A percentile compares a stretch with the other conserved stretches of the same genome.
phyloP scores from a whole-genome alignment of 306 rosid genomes.

The Acacia confusa region DNA sequence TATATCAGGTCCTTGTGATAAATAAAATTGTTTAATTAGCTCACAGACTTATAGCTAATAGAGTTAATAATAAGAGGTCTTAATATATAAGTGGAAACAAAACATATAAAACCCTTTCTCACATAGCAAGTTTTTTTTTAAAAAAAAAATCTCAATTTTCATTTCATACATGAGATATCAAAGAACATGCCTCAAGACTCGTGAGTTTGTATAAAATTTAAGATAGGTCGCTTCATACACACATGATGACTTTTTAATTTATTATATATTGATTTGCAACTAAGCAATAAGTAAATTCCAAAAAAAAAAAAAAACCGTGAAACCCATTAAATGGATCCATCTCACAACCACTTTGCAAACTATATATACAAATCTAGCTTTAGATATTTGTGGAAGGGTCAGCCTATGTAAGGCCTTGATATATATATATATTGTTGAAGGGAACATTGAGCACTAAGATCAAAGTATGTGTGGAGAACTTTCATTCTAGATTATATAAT shows the following conservation, averaged over 20 bases:
- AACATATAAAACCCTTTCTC: background rate
- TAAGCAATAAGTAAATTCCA: background rate
- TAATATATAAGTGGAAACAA: no score
- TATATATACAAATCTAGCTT: background rate
- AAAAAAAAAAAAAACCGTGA: background rate
- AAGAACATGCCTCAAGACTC: background rate
- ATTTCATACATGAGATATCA: no score
- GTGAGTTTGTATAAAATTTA: background rate
- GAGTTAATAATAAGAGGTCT: no score
- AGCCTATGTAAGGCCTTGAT: background rate
- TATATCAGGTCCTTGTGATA: no score
- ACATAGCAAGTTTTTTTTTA: background rate
- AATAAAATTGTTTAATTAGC: no score
- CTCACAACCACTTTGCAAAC: background rate
- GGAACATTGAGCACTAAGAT: background rate
- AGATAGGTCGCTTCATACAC: background rate
- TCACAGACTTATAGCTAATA: no score
- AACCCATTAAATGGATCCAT: background rate
- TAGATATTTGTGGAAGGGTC: background rate
- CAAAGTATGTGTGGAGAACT: conserved; percentile 14
- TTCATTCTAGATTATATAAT: background rate
- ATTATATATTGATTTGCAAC: background rate
- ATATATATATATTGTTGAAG: background rate
- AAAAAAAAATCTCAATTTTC: background rate
- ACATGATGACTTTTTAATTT: background rate